Percentiles rank a stretch among this genome's conserved stretches.
These are phyloP conservation scores for Adansonia rubrostipa DNA, from an alignment of 441 rosid genomes.

Conservation along the genomic window DNA sequence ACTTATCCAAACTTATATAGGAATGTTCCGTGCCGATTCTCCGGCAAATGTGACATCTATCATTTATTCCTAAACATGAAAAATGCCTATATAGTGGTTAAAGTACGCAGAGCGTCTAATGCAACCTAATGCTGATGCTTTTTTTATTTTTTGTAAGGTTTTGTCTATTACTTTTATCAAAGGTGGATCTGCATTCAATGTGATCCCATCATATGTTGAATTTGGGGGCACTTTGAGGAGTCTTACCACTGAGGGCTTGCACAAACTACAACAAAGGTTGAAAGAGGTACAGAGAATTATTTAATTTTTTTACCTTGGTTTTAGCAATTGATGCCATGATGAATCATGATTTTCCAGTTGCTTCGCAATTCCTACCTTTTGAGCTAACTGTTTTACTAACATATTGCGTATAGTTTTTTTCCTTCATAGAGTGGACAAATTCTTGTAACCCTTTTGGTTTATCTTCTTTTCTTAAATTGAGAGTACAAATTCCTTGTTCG, in stretches of 20 bases:
- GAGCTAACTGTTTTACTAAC: background rate
- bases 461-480: background rate
- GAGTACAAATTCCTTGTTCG: background rate
- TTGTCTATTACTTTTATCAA: conserved; percentile 68
- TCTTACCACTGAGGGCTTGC: conserved; percentile 74
- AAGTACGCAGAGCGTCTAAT: background rate
- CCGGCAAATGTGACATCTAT: background rate
- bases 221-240: conserved; percentile 89
- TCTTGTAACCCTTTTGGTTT: background rate
- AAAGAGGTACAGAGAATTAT: conserved; percentile 54
- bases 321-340: background rate
- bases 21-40: conserved; percentile 9
- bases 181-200: conserved; percentile 56
- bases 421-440: no score
- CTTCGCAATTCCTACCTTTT: background rate
- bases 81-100: background rate
- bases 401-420: background rate
- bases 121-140: conserved; percentile 23
- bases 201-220: conserved; percentile 62
- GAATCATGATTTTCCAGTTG: background rate
- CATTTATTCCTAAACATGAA: conserved; percentile 18
- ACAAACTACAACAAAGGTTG: conserved; percentile 57
- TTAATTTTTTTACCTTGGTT: background rate
- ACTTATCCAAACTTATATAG: conserved; percentile 1
- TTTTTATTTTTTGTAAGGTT: conserved; percentile 54